These are phyloP conservation scores for Colletotrichum sp. DNA, from an alignment of 2,329 filamentous ascomycete genomes.

Conservation along the genomic window DNA sequence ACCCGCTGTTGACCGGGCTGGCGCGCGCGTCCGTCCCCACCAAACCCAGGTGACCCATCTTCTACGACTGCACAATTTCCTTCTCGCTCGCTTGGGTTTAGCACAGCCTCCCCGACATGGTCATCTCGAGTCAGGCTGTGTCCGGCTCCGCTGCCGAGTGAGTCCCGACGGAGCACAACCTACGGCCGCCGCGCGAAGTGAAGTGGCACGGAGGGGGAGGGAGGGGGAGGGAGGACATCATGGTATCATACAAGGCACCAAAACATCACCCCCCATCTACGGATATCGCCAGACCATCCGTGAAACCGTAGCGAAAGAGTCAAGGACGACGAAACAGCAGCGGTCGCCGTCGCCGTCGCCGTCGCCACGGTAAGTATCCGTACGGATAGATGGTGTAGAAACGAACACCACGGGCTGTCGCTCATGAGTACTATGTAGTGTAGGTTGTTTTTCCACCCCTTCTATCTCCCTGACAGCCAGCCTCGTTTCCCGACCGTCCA, in stretches of 20 bases:
- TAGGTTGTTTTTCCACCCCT: not conserved
- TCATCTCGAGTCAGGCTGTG: constrained; percentile 13
- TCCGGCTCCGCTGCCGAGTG: not conserved
- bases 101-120: constrained; percentile 15
- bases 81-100: constrained; percentile 17
- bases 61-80: constrained; percentile 17
- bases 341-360: not conserved
- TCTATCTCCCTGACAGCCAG: not conserved
- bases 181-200: not conserved
- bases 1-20: not conserved
- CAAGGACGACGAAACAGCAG: not conserved
- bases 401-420: not conserved
- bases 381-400: not conserved
- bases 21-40: constrained; percentile 10
- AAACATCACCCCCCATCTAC: not conserved
- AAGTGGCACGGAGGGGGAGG: not conserved
- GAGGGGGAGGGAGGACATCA: not conserved
- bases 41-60: not conserved
- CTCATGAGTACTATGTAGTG: too few relatives aligned
- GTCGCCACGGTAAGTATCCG: not conserved
- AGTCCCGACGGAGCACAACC: not conserved
- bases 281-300: not conserved
- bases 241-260: not conserved
- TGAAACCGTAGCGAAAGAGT: not conserved
- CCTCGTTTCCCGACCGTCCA: not conserved